Evolutionary conservation across 257 asterid species (phyloP).

Genomic region (Echites panduratus): DNA sequence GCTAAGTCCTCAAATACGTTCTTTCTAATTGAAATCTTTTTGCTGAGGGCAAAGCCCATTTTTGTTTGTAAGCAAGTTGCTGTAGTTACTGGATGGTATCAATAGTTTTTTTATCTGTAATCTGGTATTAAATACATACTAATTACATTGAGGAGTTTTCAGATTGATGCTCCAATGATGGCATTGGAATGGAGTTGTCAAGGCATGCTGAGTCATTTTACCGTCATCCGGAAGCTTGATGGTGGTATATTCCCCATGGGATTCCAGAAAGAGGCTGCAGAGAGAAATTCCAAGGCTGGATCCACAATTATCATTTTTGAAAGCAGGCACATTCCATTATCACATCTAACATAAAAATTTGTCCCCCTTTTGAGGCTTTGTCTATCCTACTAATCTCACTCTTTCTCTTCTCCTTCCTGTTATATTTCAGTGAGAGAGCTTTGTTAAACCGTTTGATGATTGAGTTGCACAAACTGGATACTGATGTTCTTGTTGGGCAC

Average conservation of each 20-base stretch:
- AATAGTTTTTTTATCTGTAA: not conserved
- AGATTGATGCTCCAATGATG: constrained; percentile 91
- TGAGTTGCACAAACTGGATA: constrained; percentile 83
- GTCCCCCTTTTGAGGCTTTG: not conserved
- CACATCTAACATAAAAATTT: not conserved
- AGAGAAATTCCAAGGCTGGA: constrained; percentile 78
- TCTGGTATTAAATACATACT: constrained; percentile 12
- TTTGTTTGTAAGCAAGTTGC: constrained; percentile 3
- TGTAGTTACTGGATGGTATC: not conserved
- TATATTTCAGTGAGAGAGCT: constrained; percentile 81
- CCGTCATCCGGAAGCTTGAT: constrained; percentile 84
- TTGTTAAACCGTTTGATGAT: constrained; percentile 80
- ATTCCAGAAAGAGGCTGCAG: constrained; percentile 69
- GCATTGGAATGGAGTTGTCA: constrained; percentile 69
- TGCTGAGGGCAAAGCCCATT: not conserved
- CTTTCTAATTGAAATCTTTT: not conserved
- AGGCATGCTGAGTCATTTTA: constrained; percentile 83
- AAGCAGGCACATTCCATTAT: constrained; percentile 53
- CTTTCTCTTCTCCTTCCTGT: constrained; percentile 4
- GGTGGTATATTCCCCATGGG: constrained; percentile 94
- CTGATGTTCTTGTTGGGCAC: constrained; percentile 94
- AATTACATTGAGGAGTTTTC: constrained; percentile 36
- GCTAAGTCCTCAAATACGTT: not conserved
- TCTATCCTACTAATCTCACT: constrained; percentile 15
- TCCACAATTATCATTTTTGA: constrained; percentile 60